A percentile compares a stretch with the other conserved stretches of the same genome.
Conservation (phyloP, 78 protist species). For the Cavenderia fasciculata region DNA sequence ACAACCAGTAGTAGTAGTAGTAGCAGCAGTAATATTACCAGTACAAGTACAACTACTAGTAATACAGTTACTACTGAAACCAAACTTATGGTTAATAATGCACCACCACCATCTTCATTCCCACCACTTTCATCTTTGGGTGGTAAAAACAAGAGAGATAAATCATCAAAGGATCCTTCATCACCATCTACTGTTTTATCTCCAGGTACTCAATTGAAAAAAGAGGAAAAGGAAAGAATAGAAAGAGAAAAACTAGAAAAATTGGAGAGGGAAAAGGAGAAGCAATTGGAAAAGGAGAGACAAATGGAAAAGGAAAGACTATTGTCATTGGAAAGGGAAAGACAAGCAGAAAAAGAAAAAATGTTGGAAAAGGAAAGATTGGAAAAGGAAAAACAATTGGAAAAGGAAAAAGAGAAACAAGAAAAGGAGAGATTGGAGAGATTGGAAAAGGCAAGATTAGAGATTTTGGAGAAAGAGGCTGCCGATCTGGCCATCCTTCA, state of each 20-base stretch:
- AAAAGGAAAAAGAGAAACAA: conserved; percentile 42
- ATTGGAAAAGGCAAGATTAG: neutral
- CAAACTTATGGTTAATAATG: too few relatives aligned
- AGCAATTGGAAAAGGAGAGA: conserved; percentile 33
- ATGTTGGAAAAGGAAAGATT: conserved; percentile 35
- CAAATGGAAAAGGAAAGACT: conserved; percentile 24
- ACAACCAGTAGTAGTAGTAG: too few relatives aligned
- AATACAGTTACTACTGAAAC: too few relatives aligned
- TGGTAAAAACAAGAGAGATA: too few relatives aligned
- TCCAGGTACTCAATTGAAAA: too few relatives aligned
- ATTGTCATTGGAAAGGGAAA: too few relatives aligned
- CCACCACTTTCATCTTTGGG: too few relatives aligned
- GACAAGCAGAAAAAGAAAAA: conserved; percentile 52
- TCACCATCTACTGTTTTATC: too few relatives aligned
- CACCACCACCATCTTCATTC: too few relatives aligned
- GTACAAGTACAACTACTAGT: too few relatives aligned
- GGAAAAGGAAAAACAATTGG: conserved; percentile 23
- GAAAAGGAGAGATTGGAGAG: neutral
- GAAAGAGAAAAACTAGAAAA: conserved; percentile 38
- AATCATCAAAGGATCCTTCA: too few relatives aligned
- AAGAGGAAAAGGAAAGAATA: neutral
- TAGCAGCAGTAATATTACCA: too few relatives aligned
- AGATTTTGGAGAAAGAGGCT: neutral
- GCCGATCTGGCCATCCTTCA: neutral
- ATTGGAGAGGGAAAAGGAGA: conserved; percentile 21